phyloP scores from a whole-genome alignment of 768 basidiomycete species.

The Russula compacta region DNA sequence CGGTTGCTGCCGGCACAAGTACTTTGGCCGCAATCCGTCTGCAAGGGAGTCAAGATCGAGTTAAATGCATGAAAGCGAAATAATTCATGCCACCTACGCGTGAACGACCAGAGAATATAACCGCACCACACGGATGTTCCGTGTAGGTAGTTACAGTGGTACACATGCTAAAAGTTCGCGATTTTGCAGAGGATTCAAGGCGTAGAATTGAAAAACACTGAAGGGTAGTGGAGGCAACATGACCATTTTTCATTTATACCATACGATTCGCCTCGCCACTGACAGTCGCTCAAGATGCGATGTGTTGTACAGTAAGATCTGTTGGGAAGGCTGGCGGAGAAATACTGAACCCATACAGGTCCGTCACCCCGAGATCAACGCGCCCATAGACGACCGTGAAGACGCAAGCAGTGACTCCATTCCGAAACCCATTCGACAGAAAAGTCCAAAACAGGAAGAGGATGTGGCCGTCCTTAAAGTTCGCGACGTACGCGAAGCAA shows the following conservation, averaged over 20 bases:
- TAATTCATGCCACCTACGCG: neutral
- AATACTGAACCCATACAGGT: too few species aligned
- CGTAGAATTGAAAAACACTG: neutral
- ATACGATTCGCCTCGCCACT: neutral
- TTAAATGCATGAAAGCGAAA: neutral
- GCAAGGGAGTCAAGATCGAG: neutral
- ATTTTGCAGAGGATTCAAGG: neutral
- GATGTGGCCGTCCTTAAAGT: too few species aligned
- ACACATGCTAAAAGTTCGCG: constrained; percentile 2
- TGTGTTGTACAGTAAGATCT: neutral
- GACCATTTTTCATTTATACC: neutral
- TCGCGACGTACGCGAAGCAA: too few species aligned
- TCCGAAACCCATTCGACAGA: too few species aligned
- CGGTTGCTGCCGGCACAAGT: constrained; percentile 7
- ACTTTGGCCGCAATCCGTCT: constrained; percentile 13
- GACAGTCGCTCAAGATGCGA: neutral
- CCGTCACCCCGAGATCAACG: too few species aligned
- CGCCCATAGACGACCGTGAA: too few species aligned
- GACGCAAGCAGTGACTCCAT: too few species aligned
- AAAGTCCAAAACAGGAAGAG: too few species aligned
- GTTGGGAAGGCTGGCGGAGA: neutral
- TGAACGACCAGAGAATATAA: constrained; percentile 9
- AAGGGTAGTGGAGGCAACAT: neutral
- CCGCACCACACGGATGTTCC: constrained; percentile 9
- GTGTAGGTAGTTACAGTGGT: constrained; percentile 8